phyloP scores from a whole-genome alignment of 2,329 filamentous ascomycete genomes.

The Teratosphaeria zuluensis region DNA sequence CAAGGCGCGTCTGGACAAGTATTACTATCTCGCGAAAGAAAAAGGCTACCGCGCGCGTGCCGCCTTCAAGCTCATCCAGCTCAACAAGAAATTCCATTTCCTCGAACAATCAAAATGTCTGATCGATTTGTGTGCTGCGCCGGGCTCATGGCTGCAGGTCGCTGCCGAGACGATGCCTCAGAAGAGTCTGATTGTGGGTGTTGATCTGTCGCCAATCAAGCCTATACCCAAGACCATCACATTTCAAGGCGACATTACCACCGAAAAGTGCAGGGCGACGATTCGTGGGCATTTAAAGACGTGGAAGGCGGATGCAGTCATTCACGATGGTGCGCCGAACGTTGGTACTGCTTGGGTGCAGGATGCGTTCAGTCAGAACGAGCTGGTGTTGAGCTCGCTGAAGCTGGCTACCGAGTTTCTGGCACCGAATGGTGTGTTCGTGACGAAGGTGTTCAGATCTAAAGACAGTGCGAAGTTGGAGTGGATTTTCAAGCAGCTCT shows the following conservation, averaged over 20 bases:
- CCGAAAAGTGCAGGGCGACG: slow-evolving; percentile 86
- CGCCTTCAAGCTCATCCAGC: slow-evolving; percentile 93
- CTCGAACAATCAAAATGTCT: slow-evolving; percentile 93
- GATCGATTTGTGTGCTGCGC: slow-evolving; percentile 93
- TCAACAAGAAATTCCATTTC: slow-evolving; percentile 99
- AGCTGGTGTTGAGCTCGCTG: slow-evolving; percentile 80
- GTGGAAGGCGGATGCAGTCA: slow-evolving; percentile 89
- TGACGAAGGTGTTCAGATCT: slow-evolving; percentile 94
- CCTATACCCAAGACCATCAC: slow-evolving; percentile 87
- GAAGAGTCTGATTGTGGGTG: slow-evolving; percentile 82
- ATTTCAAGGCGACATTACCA: slow-evolving; percentile 97
- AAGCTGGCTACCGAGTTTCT: slow-evolving; percentile 93
- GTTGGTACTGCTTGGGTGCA: slow-evolving; percentile 97
- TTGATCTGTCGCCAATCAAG: slow-evolving; percentile 92
- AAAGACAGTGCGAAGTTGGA: slow-evolving; percentile 94
- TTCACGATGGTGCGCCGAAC: slow-evolving; percentile 96
- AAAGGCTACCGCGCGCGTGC: slow-evolving; percentile 94
- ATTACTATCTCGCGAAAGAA: slow-evolving; percentile 97
- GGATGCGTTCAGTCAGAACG: slow-evolving; percentile 95
- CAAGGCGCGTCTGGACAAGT: slow-evolving; percentile 97
- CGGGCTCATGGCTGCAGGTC: slow-evolving; percentile 95
- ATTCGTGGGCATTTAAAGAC: slow-evolving; percentile 85
- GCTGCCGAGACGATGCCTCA: slow-evolving; percentile 90
- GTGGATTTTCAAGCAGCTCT: slow-evolving; percentile 97
- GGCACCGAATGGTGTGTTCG: slow-evolving; percentile 79